Evolutionary conservation across 306 rosid species (phyloP), one percentile per base, ranked within the genome.

Genomic region (Alnus rubra): DNA sequence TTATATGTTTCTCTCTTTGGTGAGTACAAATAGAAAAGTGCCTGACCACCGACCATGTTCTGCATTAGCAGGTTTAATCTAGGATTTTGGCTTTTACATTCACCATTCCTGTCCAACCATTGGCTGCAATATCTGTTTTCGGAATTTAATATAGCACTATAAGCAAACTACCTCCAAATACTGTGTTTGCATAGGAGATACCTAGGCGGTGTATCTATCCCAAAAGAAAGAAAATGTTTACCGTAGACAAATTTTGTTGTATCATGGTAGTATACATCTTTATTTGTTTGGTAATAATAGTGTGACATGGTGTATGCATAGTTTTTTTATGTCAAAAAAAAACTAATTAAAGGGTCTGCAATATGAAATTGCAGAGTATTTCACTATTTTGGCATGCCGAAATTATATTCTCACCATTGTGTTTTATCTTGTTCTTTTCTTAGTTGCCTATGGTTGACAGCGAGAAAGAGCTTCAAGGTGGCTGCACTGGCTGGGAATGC

Each of bases 391-490:
- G 10, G 49, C 42, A 14, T 68, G 54, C 33, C 23, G 28, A 15
- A 52, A 77, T 37, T 54, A 50, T 58, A 64, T 39, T 79, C 75
- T 77, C 59, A 80, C 69, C 35, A 14, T 23, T 53, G 77, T 18
- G 23, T 12, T 39, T 31, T 62, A 15, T 33, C 54, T 77, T 79
- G 42, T 76, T 69, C 78, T 76, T 19, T 73, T 81, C 45, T 59
- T 84, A 84, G 88, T 39, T 84, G 79, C 81, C 51, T 74, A 54
- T 79, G 84, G 76, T 71, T 71, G 85, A 51, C 76, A 64, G 80
- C 77, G 75, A 77, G 76, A 74, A 50, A 78, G 72, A 76, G 68
- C 59, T 68, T 44, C 45, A 19, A 67, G 79, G 59, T 74, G 80
- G 69, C 48, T 71, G 28, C 28, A 23, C 28, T 23, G 28, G 28